Conservation (phyloP, 805 yeast genomes). For the Myxozyma neotropica region DNA sequence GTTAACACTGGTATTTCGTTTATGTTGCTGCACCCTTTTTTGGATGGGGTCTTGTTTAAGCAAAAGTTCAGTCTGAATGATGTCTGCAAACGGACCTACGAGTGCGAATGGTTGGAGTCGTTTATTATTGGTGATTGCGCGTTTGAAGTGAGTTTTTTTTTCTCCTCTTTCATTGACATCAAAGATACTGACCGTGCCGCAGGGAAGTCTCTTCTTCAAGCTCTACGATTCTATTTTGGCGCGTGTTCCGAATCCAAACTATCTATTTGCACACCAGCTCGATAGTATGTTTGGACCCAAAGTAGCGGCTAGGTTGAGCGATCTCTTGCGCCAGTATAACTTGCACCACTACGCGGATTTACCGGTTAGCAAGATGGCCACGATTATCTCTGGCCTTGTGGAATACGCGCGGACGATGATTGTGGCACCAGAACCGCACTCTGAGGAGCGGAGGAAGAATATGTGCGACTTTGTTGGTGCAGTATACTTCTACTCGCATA, state of each 20-base stretch:
- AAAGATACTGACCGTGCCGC: not conserved
- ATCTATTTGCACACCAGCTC: slow-evolving; percentile 3
- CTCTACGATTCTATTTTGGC: slow-evolving; percentile 11
- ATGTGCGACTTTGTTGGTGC: slow-evolving; percentile 22
- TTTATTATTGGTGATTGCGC: slow-evolving; percentile 23
- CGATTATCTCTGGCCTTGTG: not conserved
- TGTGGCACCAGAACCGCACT: slow-evolving; percentile 1
- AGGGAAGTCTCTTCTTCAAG: slow-evolving; percentile 11
- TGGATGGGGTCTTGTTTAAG: slow-evolving; percentile 15
- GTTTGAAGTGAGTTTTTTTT: slow-evolving; percentile 7
- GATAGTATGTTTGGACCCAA: slow-evolving; percentile 14
- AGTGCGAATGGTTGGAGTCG: slow-evolving; percentile 20
- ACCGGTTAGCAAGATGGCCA: slow-evolving; percentile 17
- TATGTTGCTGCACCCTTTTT: slow-evolving; percentile 6
- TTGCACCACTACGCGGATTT: slow-evolving; percentile 8
- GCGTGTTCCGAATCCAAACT: slow-evolving; percentile 15
- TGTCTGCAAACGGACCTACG: slow-evolving; percentile 13
- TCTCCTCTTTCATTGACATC: too few species aligned
- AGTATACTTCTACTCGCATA: slow-evolving; percentile 19
- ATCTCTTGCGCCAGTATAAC: slow-evolving; percentile 1
- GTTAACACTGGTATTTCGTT: not conserved
- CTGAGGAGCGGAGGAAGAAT: slow-evolving; percentile 2
- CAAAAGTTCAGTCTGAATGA: slow-evolving; percentile 5
- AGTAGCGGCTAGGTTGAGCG: not conserved
- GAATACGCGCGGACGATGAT: not conserved